Percentiles rank a stretch among this genome's conserved stretches.
Conservation (phyloP, 129 eudicot species). For the Arctium lappa region DNA sequence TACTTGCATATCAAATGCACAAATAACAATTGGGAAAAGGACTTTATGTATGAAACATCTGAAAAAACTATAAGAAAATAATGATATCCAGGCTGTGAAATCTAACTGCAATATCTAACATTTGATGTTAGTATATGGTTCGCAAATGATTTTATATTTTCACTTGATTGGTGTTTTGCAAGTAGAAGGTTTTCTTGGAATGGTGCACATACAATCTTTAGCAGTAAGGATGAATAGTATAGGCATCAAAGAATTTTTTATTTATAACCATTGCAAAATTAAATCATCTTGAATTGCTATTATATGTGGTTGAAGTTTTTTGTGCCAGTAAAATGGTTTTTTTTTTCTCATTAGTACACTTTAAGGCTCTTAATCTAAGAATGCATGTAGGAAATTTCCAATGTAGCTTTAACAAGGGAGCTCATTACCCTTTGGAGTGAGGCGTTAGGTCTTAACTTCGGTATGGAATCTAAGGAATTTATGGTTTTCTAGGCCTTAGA, state of each 20-base stretch:
- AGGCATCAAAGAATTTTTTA: neutral
- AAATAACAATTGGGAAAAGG: neutral
- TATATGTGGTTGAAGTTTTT: no score
- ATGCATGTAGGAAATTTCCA: no score
- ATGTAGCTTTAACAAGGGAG: no score
- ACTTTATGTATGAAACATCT: neutral
- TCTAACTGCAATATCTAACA: neutral
- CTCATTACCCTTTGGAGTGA: no score
- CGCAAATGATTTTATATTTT: neutral
- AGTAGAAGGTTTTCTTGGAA: neutral
- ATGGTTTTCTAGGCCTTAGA: no score
- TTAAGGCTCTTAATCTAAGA: no score
- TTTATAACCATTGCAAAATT: neutral
- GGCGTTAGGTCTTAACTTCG: no score
- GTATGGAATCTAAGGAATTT: no score
- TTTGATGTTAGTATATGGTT: neutral
- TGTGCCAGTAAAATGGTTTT: no score
- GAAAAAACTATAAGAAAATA: neutral
- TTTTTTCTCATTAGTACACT: no score
- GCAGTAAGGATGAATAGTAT: neutral
- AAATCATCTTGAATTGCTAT: neutral
- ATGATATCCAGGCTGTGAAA: neutral
- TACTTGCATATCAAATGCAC: conserved; percentile 5
- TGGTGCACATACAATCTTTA: neutral
- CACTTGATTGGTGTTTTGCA: neutral